Conservation (phyloP, 176 grass and related monocot species). For the Saccharum officinarum region DNA sequence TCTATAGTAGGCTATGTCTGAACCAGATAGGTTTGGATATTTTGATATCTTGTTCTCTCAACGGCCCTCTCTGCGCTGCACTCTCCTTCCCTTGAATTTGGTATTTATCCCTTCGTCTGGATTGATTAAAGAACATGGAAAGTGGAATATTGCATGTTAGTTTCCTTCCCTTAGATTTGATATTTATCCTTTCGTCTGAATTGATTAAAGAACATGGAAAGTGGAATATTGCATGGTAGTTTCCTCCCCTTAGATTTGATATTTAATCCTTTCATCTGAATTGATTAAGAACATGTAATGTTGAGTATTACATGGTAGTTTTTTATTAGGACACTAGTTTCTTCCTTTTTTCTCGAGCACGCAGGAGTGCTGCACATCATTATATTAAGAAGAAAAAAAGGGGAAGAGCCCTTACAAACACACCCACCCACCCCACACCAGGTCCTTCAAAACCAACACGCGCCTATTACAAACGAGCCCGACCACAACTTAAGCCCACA, state of each 20-base stretch:
- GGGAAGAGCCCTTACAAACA: too few species aligned
- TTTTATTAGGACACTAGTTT: background rate
- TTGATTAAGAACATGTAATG: conserved; percentile 10
- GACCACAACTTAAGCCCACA: too few species aligned
- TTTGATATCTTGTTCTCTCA: background rate
- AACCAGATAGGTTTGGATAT: background rate
- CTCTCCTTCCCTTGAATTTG: background rate
- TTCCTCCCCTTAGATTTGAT: background rate
- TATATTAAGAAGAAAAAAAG: too few species aligned
- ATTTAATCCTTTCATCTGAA: background rate
- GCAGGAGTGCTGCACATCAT: too few species aligned
- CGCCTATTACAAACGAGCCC: too few species aligned
- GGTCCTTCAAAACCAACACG: too few species aligned
- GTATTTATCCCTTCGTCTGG: background rate
- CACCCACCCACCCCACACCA: too few species aligned
- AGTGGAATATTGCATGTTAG: background rate
- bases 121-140: conserved; percentile 20
- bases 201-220: conserved; percentile 14
- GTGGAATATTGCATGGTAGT: background rate
- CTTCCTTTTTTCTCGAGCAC: background rate
- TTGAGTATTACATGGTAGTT: background rate
- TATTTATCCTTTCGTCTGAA: background rate
- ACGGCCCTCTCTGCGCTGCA: background rate
- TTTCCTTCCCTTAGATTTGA: background rate
- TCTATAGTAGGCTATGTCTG: background rate